A percentile compares a stretch with the other conserved stretches of the same genome.
Conservation (phyloP, 2,329 filamentous ascomycete species). For the Paecilomyces variotii region DNA sequence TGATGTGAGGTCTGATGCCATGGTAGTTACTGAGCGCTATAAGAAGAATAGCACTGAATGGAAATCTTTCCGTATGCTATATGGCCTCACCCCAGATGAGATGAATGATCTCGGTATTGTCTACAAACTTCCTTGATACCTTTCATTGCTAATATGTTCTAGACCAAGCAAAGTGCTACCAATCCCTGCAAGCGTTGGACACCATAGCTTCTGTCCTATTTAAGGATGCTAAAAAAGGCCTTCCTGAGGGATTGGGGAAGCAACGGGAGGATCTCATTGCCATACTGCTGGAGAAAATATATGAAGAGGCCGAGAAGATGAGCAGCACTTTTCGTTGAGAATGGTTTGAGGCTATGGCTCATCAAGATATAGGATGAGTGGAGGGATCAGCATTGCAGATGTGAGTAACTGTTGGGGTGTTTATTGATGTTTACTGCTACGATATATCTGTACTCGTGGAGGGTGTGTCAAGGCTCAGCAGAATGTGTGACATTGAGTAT, state of each 20-base stretch:
- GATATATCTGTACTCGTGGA: too few species aligned
- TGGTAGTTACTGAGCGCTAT: conserved; percentile 4
- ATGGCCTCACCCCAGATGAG: conserved; percentile 5
- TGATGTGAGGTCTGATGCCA: conserved; percentile 4
- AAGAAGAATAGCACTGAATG: conserved; percentile 4
- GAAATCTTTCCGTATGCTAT: conserved; percentile 1
- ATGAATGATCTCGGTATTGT: conserved; percentile 4
- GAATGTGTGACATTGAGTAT: too few species aligned
- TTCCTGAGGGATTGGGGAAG: conserved; percentile 1
- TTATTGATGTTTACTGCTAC: too few species aligned
- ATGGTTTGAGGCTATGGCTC: too few species aligned
- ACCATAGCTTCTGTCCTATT: background rate
- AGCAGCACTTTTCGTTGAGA: background rate
- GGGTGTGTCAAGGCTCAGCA: too few species aligned
- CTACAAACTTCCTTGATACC: background rate
- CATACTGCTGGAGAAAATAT: conserved; percentile 2
- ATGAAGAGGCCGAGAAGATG: conserved; percentile 5
- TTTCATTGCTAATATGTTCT: conserved; percentile 3
- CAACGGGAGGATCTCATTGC: conserved; percentile 5
- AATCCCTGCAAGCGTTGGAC: conserved; percentile 3
- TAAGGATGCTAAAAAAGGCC: background rate
- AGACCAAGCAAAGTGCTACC: conserved; percentile 1
- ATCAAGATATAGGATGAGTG: too few species aligned
- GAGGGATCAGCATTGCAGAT: too few species aligned
- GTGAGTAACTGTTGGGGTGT: too few species aligned